Percentiles rank a stretch among this genome's conserved stretches.
Evolutionary conservation across 176 grass and related monocot genomes (phyloP).

Genomic region (Lolium multiflorum): DNA sequence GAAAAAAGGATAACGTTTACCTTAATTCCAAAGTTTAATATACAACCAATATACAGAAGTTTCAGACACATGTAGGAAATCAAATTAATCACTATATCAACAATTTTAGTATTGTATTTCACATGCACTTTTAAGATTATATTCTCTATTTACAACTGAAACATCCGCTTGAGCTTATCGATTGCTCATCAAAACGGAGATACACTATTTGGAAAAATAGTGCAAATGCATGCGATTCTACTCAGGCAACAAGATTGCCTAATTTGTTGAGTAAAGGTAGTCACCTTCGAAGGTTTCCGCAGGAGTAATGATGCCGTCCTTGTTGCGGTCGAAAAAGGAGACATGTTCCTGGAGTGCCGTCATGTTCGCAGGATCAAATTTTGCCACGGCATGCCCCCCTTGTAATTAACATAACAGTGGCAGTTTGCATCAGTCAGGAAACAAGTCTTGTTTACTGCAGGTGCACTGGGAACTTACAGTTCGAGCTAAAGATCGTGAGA

Average conservation of each 20-base stretch:
- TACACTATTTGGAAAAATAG: neutral
- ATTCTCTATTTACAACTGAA: neutral
- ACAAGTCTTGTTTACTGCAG: neutral
- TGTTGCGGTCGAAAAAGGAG: conserved; percentile 73
- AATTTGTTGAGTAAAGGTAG: neutral
- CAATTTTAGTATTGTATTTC: neutral
- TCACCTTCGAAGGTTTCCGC: conserved; percentile 63
- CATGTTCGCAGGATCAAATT: conserved; percentile 41
- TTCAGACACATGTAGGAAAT: neutral
- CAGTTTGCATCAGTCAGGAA: neutral
- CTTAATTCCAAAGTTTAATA: neutral
- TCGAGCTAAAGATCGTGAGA: conserved; percentile 17
- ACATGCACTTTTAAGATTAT: neutral
- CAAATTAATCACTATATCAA: neutral
- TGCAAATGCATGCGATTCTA: neutral
- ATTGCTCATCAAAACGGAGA: neutral
- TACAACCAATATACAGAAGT: neutral
- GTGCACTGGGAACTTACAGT: neutral
- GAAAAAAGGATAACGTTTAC: neutral
- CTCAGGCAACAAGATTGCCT: neutral
- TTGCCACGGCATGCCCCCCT: conserved; percentile 17
- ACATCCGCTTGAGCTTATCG: neutral
- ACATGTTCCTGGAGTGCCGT: conserved; percentile 73
- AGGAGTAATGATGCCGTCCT: conserved; percentile 68
- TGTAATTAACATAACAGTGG: conserved; percentile 8